Evolutionary conservation across 2,329 filamentous ascomycete species (phyloP).

Genomic region (Cladosporium sp.): DNA sequence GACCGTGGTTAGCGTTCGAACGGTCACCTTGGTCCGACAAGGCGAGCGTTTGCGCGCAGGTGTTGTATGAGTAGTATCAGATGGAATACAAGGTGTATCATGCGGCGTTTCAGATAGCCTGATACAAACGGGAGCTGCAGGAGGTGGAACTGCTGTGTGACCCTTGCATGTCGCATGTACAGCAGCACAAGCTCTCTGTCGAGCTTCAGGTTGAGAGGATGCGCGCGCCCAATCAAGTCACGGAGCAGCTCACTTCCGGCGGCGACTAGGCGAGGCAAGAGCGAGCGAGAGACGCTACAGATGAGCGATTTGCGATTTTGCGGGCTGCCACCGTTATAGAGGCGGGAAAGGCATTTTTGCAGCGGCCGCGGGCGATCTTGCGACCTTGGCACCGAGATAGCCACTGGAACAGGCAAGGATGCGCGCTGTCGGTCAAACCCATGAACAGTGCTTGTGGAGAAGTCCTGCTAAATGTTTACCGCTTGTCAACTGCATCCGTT

Average conservation of each 20-base stretch:
- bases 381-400: not conserved
- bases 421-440: not conserved
- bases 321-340: not conserved
- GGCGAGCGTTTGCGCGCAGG: not conserved
- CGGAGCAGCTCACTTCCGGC: not conserved
- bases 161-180: not conserved
- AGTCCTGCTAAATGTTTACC: not conserved
- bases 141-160: not conserved
- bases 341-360: constrained; percentile 1
- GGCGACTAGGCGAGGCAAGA: not conserved
- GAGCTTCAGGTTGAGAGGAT: constrained; percentile 9
- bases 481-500: not conserved
- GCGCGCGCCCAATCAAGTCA: not conserved
- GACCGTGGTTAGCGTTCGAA: not conserved
- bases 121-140: not conserved
- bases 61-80: not conserved
- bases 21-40: not conserved
- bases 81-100: not conserved
- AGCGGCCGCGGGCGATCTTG: not conserved
- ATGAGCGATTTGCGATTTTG: not conserved
- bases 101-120: not conserved
- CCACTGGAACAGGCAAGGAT: not conserved
- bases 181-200: not conserved
- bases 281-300: not conserved
- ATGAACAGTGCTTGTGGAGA: constrained; percentile 9